A percentile compares a stretch with the other conserved stretches of the same genome.
Conservation (phyloP, 2,329 filamentous ascomycete genomes). For the Byssothecium circinans region DNA sequence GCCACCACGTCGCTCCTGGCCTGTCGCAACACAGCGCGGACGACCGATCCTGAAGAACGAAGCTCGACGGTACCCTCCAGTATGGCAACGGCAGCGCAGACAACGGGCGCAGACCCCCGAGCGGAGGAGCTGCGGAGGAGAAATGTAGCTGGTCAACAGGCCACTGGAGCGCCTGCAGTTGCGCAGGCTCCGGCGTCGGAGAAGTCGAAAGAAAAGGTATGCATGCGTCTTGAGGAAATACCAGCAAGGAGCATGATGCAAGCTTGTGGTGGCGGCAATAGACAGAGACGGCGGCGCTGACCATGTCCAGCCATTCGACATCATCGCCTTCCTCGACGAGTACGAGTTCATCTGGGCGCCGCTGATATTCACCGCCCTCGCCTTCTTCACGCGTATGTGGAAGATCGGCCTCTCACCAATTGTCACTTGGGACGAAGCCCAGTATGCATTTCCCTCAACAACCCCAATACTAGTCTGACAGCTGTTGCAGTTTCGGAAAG, state of each 20-base stretch:
- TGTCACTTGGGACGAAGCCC: conserved; percentile 76
- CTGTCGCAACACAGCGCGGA: background rate
- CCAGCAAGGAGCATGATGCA: conserved; percentile 6
- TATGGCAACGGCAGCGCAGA: conserved; percentile 35
- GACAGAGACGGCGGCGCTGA: no score
- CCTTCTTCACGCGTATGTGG: conserved; percentile 69
- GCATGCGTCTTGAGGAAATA: conserved; percentile 4
- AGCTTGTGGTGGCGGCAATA: background rate
- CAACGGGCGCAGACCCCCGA: conserved; percentile 47
- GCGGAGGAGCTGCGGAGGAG: conserved; percentile 50
- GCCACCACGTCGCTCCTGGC: background rate
- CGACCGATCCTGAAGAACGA: no score
- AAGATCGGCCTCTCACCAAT: conserved; percentile 70
- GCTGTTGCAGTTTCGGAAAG: conserved; percentile 75
- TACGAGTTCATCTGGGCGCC: conserved; percentile 67
- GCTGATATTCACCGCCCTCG: conserved; percentile 62
- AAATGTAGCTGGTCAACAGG: conserved; percentile 42
- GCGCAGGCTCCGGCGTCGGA: conserved; percentile 41
- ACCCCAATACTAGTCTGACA: conserved; percentile 13
- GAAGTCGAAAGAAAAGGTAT: conserved; percentile 54
- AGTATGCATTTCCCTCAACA: conserved; percentile 54
- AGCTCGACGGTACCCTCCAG: conserved; percentile 7
- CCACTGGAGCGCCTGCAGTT: conserved; percentile 28
- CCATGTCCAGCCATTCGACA: conserved; percentile 49
- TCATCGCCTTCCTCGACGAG: conserved; percentile 64